Base-by-base conservation (phyloP, 768 basidiomycete species). In the Phanerochaete sordida region DNA sequence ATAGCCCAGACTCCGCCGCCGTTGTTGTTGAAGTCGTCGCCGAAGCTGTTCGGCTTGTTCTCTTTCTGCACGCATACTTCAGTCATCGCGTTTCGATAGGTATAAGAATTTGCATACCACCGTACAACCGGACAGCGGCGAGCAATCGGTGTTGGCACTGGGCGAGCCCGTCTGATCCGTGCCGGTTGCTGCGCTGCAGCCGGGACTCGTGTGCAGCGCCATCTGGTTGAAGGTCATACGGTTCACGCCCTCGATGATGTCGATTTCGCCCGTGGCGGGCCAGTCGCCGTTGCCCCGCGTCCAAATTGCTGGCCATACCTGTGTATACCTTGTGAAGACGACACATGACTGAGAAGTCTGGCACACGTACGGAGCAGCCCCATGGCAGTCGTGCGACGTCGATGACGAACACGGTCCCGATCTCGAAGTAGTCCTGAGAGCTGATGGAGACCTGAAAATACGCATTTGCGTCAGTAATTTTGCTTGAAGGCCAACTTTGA, bases 1-100 rank as follows among this genome's bases (percentile, higher is more conserved):
- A 85, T 77, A 0, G 87, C 88, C 71, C 77, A 93, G 1, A 86
- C 83, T 6, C 85, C 85, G 13, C 85, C 85, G 21, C 84, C 83
- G 1, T 74, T 77, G 1, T 66, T 47, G 2, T 75, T 75, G 60
- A 83, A 83, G 7, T 67, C 73, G 9, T 65, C 62, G 7, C 78
- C 77, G 51, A 70, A 80, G 49, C 75, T 77, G 59, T 75, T 74
- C 16, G 69, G 59, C 56, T 71, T 71, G 35, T 66, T 72, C 60
- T 76, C 76, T n/a, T n/a, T n/a, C n/a, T n/a, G n/a, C n/a, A n/a
- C n/a, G n/a, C n/a, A n/a, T n/a, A n/a, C n/a, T n/a, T n/a, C n/a
- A n/a, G n/a, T n/a, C n/a, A n/a, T n/a, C n/a, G n/a, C n/a, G n/a
- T n/a, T n/a, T n/a, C n/a, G n/a, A n/a, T n/a, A n/a, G n/a, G n/a